Percentiles rank a stretch among this genome's conserved stretches.
Conservation (phyloP, 352 stramenopile genomes). For the Pythium periplocum region DNA sequence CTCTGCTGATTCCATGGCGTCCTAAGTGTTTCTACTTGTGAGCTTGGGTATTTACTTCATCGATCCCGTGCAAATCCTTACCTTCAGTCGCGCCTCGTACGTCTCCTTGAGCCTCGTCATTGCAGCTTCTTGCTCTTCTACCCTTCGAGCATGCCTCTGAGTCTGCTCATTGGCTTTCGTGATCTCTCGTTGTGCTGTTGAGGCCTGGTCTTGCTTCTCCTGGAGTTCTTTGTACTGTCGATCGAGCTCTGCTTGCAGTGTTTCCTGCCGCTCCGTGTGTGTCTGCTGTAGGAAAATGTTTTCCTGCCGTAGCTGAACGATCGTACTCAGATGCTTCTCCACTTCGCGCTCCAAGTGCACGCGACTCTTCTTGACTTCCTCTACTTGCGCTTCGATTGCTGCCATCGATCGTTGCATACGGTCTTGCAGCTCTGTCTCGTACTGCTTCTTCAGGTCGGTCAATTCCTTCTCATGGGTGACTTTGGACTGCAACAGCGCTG, state of each 20-base stretch:
- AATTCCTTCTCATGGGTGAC: constrained; percentile 51
- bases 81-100: constrained; percentile 46
- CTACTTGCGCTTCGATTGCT: constrained; percentile 54
- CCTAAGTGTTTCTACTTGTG: constrained; percentile 1
- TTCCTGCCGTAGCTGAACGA: constrained; percentile 51
- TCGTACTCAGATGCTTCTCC: constrained; percentile 48
- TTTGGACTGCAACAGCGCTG: constrained; percentile 39
- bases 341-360: constrained; percentile 58
- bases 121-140: constrained; percentile 34
- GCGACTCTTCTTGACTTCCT: constrained; percentile 56
- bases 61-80: constrained; percentile 8
- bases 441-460: constrained; percentile 43
- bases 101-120: constrained; percentile 29
- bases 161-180: constrained; percentile 39
- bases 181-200: constrained; percentile 25
- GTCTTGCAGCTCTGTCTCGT: constrained; percentile 45
- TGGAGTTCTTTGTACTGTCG: constrained; percentile 38
- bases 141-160: constrained; percentile 26
- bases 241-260: constrained; percentile 27
- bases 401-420: constrained; percentile 49
- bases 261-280: constrained; percentile 26
- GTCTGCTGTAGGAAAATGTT: constrained; percentile 44
- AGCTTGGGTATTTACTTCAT: not conserved
- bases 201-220: constrained; percentile 31
- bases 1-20: constrained; percentile 23